Percentiles rank a stretch among this genome's conserved stretches.
Conservation (phyloP, 805 yeast species). For the Ogataea siamensis region DNA sequence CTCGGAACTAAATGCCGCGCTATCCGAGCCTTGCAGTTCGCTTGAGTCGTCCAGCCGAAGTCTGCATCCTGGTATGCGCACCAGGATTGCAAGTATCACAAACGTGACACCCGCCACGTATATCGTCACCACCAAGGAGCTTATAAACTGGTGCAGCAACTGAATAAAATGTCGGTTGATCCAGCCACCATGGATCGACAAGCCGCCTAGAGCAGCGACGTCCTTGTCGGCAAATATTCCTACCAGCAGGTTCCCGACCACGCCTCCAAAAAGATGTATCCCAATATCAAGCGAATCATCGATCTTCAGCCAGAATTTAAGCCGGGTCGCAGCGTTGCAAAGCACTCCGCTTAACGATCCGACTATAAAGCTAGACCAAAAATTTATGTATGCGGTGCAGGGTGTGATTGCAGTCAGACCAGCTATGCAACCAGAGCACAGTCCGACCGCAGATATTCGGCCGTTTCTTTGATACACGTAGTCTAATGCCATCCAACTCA, state of each 20-base stretch:
- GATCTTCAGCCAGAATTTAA: slow-evolving; percentile 70
- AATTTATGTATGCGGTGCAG: slow-evolving; percentile 79
- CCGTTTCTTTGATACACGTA: slow-evolving; percentile 53
- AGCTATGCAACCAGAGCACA: slow-evolving; percentile 87
- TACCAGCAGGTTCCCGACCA: slow-evolving; percentile 75
- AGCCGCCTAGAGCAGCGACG: slow-evolving; percentile 72
- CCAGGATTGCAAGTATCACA: slow-evolving; percentile 56
- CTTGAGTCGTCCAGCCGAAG: slow-evolving; percentile 73
- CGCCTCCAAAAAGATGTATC: slow-evolving; percentile 92
- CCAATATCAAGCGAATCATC: slow-evolving; percentile 92
- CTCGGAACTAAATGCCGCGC: slow-evolving; percentile 80
- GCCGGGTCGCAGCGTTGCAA: slow-evolving; percentile 80
- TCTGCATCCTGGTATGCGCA: slow-evolving; percentile 74
- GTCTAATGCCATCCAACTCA: slow-evolving; percentile 83
- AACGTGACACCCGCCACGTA: slow-evolving; percentile 66
- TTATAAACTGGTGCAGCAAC: slow-evolving; percentile 62
- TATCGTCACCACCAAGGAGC: slow-evolving; percentile 47
- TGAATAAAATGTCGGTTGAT: slow-evolving; percentile 81
- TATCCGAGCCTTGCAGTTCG: slow-evolving; percentile 78
- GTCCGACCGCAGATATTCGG: slow-evolving; percentile 87
- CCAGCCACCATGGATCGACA: slow-evolving; percentile 80
- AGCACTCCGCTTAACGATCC: slow-evolving; percentile 73
- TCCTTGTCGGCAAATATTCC: slow-evolving; percentile 77
- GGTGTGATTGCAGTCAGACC: slow-evolving; percentile 96
- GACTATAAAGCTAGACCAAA: slow-evolving; percentile 80